Evolutionary conservation across 2,329 filamentous ascomycete genomes (phyloP).

Genomic region (Elsinoe batatas): DNA sequence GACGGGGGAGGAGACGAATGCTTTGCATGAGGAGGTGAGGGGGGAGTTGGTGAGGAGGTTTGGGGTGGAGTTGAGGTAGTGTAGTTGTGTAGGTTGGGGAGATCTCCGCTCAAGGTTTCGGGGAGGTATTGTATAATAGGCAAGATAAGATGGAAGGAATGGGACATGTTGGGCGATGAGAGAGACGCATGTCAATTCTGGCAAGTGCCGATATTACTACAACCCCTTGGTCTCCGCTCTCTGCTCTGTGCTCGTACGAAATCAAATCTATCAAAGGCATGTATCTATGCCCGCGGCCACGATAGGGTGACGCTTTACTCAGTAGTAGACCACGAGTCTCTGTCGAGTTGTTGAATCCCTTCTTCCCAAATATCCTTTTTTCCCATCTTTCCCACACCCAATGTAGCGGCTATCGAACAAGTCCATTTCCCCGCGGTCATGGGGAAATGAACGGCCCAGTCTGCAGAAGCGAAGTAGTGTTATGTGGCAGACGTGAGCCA

Average conservation of each 20-base stretch:
- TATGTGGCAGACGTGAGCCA: not conserved
- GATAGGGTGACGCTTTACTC: not conserved
- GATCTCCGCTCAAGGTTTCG: not conserved
- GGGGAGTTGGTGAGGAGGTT: conserved; percentile 56
- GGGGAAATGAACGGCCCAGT: not conserved
- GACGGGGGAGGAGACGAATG: conserved; percentile 71
- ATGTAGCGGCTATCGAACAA: too few relatives aligned
- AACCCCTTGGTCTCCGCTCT: not conserved
- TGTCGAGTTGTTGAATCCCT: not conserved
- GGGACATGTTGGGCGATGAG: not conserved
- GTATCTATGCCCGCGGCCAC: not conserved
- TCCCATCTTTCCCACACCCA: not conserved
- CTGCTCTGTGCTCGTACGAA: not conserved
- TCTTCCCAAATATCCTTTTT: not conserved
- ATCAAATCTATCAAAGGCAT: not conserved
- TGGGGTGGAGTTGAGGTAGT: conserved; percentile 66
- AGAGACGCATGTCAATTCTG: not conserved
- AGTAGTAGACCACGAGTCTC: not conserved
- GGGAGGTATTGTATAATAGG: not conserved
- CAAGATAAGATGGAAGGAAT: not conserved
- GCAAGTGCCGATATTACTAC: not conserved
- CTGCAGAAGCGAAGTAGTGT: not conserved
- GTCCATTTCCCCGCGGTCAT: not conserved
- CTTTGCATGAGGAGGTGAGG: conserved; percentile 60
- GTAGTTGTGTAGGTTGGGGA: conserved; percentile 11